Base-by-base conservation (phyloP, 1,284 basidiomycete species). In the Marasmius fiardii region DNA sequence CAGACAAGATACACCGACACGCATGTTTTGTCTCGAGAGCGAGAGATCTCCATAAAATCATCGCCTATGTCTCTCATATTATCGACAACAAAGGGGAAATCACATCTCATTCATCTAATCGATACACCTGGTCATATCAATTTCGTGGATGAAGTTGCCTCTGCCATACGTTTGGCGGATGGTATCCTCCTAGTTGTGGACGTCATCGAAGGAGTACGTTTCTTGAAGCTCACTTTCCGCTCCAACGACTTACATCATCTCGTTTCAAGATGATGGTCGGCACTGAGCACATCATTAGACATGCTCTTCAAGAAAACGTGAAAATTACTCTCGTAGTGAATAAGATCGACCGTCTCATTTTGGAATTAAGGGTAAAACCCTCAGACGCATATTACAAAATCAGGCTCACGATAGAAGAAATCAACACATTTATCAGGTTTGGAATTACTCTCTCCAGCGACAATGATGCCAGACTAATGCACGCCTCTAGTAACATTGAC, bases 41-140 rank as follows among this genome's bases (percentile, higher is more conserved):
- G 97, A 41, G 86, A 87, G 61, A 93, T 99, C 56, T 98, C 97
- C 11, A 89, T 99, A 69, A 99, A 98, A 74, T 95, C 95, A 1
- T 92, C 92, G 0, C 95, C 97, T 6, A 95, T 99, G 86, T 97
- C 95, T 12, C 81, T 99, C 52, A 79, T 99, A 48, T 78, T 98
- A 10, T 83, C 85, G 16, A 92, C 85, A n/a, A 95, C 94, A 4
- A 77, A 81, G 37, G 93, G 93, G 58, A 99, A 99, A 77, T 97
- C 93, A 2, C 90, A 95, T 71, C 80, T 99, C 6, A 69, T 98
- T 59, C 96, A 99, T 73, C 71, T 98, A 41, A 88, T 99, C 66
- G 97, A 99, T 73, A 99, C 97, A 0, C 97, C 97, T 1, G 97
- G 97, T 24, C 97, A 99, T 68, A 91, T 95, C 59, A 99, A 99